Conservation (phyloP, 2,329 filamentous ascomycete species). For the Nemania diffusa region DNA sequence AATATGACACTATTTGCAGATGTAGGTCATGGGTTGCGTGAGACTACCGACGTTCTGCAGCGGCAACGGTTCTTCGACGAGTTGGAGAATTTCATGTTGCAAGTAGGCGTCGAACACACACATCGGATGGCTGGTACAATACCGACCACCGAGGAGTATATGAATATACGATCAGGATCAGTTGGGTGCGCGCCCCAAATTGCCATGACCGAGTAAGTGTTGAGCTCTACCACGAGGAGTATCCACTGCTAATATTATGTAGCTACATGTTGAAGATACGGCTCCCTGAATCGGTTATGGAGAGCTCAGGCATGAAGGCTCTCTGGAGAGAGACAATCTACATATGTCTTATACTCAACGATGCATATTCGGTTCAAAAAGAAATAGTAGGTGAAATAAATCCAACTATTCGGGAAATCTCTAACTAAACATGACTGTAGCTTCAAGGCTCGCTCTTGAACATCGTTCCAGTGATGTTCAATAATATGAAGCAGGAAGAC, state of each 20-base stretch:
- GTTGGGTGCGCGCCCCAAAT: slow-evolving; percentile 47
- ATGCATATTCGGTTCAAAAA: slow-evolving; percentile 45
- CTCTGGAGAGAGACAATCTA: slow-evolving; percentile 45
- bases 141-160: slow-evolving; percentile 43
- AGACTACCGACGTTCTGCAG: slow-evolving; percentile 40
- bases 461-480: slow-evolving; percentile 44
- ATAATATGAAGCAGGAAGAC: slow-evolving; percentile 36
- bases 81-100: slow-evolving; percentile 46
- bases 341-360: slow-evolving; percentile 46
- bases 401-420: background rate
- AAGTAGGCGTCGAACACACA: slow-evolving; percentile 45
- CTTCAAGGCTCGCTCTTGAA: slow-evolving; percentile 44
- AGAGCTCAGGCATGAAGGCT: slow-evolving; percentile 40
- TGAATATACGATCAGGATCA: slow-evolving; percentile 44
- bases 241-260: slow-evolving; percentile 19
- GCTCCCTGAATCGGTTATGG: slow-evolving; percentile 44
- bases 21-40: slow-evolving; percentile 39
- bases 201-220: slow-evolving; percentile 45
- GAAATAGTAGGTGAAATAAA: slow-evolving; percentile 42
- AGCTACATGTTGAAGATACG: slow-evolving; percentile 45
- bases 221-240: background rate
- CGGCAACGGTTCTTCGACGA: slow-evolving; percentile 45
- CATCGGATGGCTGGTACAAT: slow-evolving; percentile 45
- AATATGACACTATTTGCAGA: slow-evolving; percentile 47
- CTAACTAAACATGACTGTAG: slow-evolving; percentile 30